These are phyloP conservation scores for Aureobasidium subglaciale DNA, from an alignment of 2,329 filamentous ascomycete genomes.

Conservation along the genomic window DNA sequence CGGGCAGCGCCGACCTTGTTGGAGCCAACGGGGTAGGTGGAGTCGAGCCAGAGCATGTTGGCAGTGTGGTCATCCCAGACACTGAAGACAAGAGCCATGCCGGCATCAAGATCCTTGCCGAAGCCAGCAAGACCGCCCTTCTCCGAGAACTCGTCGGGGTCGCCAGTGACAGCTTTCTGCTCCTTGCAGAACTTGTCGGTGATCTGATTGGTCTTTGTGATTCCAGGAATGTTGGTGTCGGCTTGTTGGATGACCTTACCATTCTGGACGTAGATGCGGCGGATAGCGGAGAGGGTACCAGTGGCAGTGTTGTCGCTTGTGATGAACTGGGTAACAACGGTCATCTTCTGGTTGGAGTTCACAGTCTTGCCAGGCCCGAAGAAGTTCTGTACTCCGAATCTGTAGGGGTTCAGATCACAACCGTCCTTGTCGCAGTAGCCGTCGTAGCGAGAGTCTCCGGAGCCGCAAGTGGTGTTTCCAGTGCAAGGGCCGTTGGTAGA, in stretches of 20 bases:
- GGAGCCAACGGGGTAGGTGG: constrained; percentile 22
- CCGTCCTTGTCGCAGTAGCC: constrained; percentile 57
- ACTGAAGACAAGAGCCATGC: constrained; percentile 59
- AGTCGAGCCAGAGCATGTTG: constrained; percentile 70
- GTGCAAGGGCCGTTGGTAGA: constrained; percentile 45
- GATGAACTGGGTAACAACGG: constrained; percentile 1
- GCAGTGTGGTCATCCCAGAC: constrained; percentile 58
- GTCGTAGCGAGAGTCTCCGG: constrained; percentile 49
- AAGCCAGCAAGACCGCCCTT: constrained; percentile 52
- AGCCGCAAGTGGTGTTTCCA: constrained; percentile 42
- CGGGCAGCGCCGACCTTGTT: constrained; percentile 20
- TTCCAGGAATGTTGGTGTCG: constrained; percentile 35
- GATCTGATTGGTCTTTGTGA: constrained; percentile 46
- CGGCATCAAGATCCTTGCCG: constrained; percentile 46
- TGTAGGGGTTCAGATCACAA: constrained; percentile 62
- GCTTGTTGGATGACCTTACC: constrained; percentile 45
- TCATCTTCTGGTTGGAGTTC: constrained; percentile 51
- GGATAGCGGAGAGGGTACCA: constrained; percentile 50
- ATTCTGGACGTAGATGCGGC: constrained; percentile 59
- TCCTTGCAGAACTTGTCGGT: constrained; percentile 50
- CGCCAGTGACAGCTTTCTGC: constrained; percentile 26
- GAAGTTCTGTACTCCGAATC: constrained; percentile 56
- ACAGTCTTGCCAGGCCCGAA: constrained; percentile 51
- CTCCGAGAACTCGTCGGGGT: constrained; percentile 42
- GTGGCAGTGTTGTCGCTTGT: constrained; percentile 37